Percentiles rank a stretch among this genome's conserved stretches.
Conservation (phyloP, 805 yeast genomes). For the Sungouiozyma ichnusensis region DNA sequence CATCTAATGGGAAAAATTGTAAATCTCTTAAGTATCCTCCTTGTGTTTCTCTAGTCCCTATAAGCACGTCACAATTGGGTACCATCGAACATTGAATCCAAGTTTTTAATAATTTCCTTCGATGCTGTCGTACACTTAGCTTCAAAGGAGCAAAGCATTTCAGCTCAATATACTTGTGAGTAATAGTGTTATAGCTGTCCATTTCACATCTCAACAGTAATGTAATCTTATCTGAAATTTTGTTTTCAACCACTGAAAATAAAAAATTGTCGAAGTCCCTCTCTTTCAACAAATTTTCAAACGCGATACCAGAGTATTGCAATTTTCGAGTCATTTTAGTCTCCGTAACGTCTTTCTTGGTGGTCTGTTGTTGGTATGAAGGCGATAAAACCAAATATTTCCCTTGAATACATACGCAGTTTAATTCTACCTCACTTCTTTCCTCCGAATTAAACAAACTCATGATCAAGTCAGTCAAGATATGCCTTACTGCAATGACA, state of each 20-base stretch:
- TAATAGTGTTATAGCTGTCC: slow-evolving; percentile 19
- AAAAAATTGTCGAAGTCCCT: slow-evolving; percentile 4
- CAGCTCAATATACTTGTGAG: slow-evolving; percentile 20
- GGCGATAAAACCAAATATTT: slow-evolving; percentile 15
- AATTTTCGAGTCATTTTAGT: background rate
- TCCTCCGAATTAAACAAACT: slow-evolving; percentile 10
- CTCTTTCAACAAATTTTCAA: slow-evolving; percentile 18
- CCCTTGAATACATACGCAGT: slow-evolving; percentile 10
- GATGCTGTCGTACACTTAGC: slow-evolving; percentile 15
- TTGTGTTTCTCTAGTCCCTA: slow-evolving; percentile 22
- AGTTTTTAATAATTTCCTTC: slow-evolving; percentile 24
- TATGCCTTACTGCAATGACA: slow-evolving; percentile 24
- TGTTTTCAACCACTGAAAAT: slow-evolving; percentile 20
- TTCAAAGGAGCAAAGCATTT: slow-evolving; percentile 22
- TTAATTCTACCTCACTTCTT: slow-evolving; percentile 5
- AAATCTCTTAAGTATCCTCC: slow-evolving; percentile 19
- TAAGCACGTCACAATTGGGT: slow-evolving; percentile 20
- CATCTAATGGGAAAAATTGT: slow-evolving; percentile 13
- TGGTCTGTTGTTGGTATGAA: background rate
- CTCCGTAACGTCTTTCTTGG: background rate
- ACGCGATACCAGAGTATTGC: slow-evolving; percentile 23
- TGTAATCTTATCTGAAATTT: slow-evolving; percentile 9
- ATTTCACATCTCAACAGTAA: slow-evolving; percentile 27
- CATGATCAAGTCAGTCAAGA: slow-evolving; percentile 22
- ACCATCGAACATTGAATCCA: slow-evolving; percentile 25